Conservation (phyloP, 2,329 filamentous ascomycete species). For the Fusarium mangiferae region DNA sequence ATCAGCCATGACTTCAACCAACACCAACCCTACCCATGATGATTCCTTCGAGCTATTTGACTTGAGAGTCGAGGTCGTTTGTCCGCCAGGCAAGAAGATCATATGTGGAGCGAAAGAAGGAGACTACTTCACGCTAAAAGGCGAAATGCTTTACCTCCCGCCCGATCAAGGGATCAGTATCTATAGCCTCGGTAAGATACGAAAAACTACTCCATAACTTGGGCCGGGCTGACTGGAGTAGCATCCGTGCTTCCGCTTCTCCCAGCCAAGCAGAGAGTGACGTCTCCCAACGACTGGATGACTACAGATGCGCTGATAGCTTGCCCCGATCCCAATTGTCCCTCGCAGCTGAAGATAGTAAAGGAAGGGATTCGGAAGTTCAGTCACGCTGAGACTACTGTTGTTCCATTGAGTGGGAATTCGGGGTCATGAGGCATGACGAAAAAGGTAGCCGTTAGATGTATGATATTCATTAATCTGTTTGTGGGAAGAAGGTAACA, state of each 20-base stretch:
- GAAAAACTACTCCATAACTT: fast-evolving
- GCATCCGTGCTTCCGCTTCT: not conserved
- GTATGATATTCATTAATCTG: not conserved
- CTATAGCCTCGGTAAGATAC: not conserved
- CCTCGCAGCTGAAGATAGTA: not conserved
- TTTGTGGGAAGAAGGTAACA: not conserved
- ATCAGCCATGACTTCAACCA: not conserved
- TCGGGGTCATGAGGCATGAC: fast-evolving
- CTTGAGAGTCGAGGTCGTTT: not conserved
- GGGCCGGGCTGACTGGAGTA: not conserved
- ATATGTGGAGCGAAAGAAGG: not conserved
- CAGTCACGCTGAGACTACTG: not conserved
- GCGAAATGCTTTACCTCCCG: not conserved
- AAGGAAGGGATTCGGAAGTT: not conserved
- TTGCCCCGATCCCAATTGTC: not conserved
- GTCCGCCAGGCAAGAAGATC: not conserved
- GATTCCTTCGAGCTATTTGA: not conserved
- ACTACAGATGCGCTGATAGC: not conserved
- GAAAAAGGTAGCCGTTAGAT: fast-evolving
- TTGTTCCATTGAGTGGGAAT: not conserved
- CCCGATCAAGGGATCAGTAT: not conserved
- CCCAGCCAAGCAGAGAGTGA: not conserved
- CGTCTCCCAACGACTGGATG: not conserved
- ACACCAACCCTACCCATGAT: fast-evolving
- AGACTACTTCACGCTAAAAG: not conserved